Conservation (phyloP, 495 filamentous ascomycete genomes). For the Tuber melanosporum region DNA sequence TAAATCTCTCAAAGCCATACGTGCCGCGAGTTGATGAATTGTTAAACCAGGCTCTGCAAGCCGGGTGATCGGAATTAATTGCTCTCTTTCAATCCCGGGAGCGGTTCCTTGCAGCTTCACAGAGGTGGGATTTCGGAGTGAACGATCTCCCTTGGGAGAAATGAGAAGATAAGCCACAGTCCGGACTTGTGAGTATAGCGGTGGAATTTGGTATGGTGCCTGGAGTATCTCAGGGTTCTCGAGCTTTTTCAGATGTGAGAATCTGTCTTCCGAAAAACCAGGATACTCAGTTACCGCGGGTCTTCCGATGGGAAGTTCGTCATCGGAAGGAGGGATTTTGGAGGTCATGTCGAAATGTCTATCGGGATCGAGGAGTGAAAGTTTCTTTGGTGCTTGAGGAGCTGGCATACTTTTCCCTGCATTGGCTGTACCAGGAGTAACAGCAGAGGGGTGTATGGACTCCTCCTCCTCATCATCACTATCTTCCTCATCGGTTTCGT, state of each 20-base stretch:
- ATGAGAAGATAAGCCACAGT: constrained; percentile 57
- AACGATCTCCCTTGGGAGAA: constrained; percentile 13
- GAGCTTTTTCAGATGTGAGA: constrained; percentile 49
- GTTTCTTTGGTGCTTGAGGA: constrained; percentile 16
- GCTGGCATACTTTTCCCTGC: background rate
- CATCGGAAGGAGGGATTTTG: constrained; percentile 17
- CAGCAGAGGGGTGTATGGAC: background rate
- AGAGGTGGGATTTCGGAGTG: constrained; percentile 44
- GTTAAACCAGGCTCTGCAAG: constrained; percentile 42
- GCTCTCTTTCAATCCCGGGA: constrained; percentile 50
- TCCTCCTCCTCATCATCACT: background rate
- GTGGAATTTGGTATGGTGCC: constrained; percentile 55
- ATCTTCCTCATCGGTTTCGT: constrained; percentile 48
- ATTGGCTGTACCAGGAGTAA: background rate
- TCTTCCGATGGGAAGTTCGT: constrained; percentile 44
- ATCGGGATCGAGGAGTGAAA: constrained; percentile 6
- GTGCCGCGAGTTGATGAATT: constrained; percentile 63
- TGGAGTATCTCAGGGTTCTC: constrained; percentile 53
- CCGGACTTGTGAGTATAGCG: constrained; percentile 57
- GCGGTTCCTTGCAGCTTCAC: constrained; percentile 52
- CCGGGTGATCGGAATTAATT: constrained; percentile 55
- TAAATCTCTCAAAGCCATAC: constrained; percentile 58
- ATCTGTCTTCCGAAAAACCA: constrained; percentile 30
- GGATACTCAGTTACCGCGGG: constrained; percentile 51
- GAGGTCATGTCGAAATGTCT: constrained; percentile 40